phyloP scores from a whole-genome alignment of 306 rosid species.

The Fragaria vesca region DNA sequence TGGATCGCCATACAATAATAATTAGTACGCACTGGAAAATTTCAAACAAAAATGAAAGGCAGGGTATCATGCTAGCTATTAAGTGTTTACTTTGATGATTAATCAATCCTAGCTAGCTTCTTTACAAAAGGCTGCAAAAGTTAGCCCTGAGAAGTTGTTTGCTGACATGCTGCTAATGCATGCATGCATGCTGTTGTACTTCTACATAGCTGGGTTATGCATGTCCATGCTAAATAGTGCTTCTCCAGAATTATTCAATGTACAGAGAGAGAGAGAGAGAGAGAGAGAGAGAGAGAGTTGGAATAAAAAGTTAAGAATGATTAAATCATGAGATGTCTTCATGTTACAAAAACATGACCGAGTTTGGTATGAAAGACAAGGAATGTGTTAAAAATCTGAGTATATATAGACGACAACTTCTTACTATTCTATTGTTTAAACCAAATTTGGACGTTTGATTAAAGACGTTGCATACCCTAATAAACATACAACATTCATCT shows the following conservation, averaged over 20 bases:
- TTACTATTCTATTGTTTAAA: not conserved
- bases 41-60: not conserved
- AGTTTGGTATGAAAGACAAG: slow-evolving; percentile 1
- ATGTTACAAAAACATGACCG: not conserved
- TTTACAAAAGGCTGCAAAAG: not conserved
- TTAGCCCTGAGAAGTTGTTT: not conserved
- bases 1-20: slow-evolving; percentile 34
- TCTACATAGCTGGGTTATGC: not conserved
- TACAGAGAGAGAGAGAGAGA: not conserved
- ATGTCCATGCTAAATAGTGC: not conserved
- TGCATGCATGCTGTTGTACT: slow-evolving; percentile 12
- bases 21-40: not conserved
- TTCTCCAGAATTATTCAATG: not conserved
- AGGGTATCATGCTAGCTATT: not conserved
- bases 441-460: not conserved
- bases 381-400: not conserved
- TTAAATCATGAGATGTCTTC: not conserved
- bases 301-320: not conserved
- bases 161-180: slow-evolving; percentile 5
- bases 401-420: not conserved
- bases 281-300: not conserved
- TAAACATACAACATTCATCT: not conserved
- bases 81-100: not conserved
- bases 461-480: not conserved
- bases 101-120: not conserved